Evolutionary conservation across 495 filamentous ascomycete genomes (phyloP).

Genomic region (Neurospora discreta): DNA sequence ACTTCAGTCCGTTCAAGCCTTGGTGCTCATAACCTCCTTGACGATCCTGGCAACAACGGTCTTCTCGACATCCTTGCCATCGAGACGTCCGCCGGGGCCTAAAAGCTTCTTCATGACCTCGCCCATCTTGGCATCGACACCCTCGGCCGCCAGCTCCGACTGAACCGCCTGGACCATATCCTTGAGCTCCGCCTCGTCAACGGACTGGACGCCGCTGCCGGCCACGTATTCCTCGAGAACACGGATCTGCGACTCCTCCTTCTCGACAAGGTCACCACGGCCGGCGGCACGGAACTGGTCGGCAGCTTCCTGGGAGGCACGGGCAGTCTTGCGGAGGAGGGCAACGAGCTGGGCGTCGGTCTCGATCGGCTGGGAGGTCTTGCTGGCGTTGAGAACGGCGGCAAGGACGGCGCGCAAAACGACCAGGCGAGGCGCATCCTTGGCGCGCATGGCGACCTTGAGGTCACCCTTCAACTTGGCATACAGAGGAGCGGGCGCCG

Average conservation of each 20-base stretch:
- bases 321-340: slow-evolving; percentile 36
- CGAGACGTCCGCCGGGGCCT: slow-evolving; percentile 22
- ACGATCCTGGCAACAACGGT: slow-evolving; percentile 20
- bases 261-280: slow-evolving; percentile 42
- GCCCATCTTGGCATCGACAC: slow-evolving; percentile 13
- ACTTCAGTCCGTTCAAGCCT: neutral
- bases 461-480: slow-evolving; percentile 42
- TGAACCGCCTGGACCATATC: slow-evolving; percentile 26
- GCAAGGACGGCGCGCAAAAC: slow-evolving; percentile 45
- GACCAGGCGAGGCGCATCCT: slow-evolving; percentile 41
- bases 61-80: slow-evolving; percentile 29
- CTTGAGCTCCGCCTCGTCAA: slow-evolving; percentile 31
- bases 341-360: slow-evolving; percentile 46
- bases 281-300: slow-evolving; percentile 38
- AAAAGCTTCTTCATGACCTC: slow-evolving; percentile 29
- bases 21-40: slow-evolving; percentile 13
- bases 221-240: slow-evolving; percentile 39
- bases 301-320: slow-evolving; percentile 28
- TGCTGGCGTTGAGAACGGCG: slow-evolving; percentile 44
- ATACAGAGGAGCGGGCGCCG: slow-evolving; percentile 30
- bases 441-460: slow-evolving; percentile 49
- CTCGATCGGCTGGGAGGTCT: slow-evolving; percentile 40
- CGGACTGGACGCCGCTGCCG: slow-evolving; percentile 28
- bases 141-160: slow-evolving; percentile 19
- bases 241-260: slow-evolving; percentile 37